Conservation (phyloP, 208 protist species). For the Acanthamoeba pearcei region DNA sequence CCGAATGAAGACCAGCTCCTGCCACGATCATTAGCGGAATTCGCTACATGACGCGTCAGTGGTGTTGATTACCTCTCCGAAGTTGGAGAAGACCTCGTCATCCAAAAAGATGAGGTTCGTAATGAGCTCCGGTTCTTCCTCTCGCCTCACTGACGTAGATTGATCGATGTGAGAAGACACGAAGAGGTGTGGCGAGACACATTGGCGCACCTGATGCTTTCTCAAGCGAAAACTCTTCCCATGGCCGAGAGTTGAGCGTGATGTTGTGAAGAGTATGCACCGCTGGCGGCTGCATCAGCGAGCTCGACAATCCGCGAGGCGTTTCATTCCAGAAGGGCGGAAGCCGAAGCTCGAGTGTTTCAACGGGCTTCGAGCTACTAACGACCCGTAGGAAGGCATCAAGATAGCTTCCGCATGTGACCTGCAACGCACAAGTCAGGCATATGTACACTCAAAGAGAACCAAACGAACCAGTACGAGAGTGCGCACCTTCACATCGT, state of each 20-base stretch:
- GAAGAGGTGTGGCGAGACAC: background rate
- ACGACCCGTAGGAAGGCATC: background rate
- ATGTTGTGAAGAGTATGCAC: background rate
- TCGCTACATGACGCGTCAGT: background rate
- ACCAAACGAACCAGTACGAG: background rate
- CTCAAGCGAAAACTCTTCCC: background rate
- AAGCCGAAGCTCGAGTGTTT: slow-evolving; percentile 13
- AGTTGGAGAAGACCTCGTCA: slow-evolving; percentile 14
- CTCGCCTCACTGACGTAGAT: background rate
- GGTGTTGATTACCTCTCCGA: background rate
- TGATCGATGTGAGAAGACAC: background rate
- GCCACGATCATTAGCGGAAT: background rate
- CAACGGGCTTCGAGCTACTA: slow-evolving; percentile 8
- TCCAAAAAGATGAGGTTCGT: slow-evolving; percentile 33
- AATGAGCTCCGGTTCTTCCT: background rate
- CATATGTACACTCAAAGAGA: no score
- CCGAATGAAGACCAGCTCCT: slow-evolving; percentile 44
- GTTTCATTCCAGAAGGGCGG: background rate
- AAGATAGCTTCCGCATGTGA: background rate
- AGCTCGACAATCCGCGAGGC: background rate
- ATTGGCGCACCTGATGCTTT: background rate
- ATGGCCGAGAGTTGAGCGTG: background rate
- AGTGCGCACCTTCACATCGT: background rate
- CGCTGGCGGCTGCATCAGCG: background rate
- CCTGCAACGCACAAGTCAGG: background rate